Percentiles rank a stretch among this genome's conserved stretches.
phyloP scores from a whole-genome alignment of 495 filamentous ascomycete genomes.

The Neurospora hispaniola region DNA sequence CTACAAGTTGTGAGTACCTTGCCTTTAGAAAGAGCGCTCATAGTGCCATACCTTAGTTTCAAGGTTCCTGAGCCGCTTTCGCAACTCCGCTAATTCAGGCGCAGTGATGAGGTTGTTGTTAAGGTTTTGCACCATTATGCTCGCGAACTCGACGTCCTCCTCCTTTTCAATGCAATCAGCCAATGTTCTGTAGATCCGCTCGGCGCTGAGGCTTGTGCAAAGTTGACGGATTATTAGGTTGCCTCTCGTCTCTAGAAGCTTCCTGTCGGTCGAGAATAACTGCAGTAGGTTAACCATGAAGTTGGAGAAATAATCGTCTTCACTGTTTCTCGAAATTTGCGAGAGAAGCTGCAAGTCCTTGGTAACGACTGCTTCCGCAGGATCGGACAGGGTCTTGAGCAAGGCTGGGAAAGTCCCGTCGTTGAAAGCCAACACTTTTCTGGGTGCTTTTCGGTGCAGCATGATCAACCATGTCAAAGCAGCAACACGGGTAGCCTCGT shows the following conservation, averaged over 20 bases:
- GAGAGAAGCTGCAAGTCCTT: conserved; percentile 90
- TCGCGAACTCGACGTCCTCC: conserved; percentile 96
- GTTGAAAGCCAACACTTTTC: conserved; percentile 90
- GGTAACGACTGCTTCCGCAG: conserved; percentile 90
- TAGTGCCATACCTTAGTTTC: conserved; percentile 59
- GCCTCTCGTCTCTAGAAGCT: conserved; percentile 81
- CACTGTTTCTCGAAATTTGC: conserved; percentile 91
- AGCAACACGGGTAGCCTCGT: conserved; percentile 89
- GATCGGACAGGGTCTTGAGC: conserved; percentile 92
- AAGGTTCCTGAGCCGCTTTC: conserved; percentile 81
- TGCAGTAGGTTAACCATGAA: conserved; percentile 98
- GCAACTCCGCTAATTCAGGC: conserved; percentile 80
- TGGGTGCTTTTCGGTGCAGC: conserved; percentile 88
- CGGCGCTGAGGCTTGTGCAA: conserved; percentile 82
- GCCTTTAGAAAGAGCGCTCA: neutral
- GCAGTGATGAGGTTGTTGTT: conserved; percentile 99
- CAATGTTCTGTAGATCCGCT: conserved; percentile 90
- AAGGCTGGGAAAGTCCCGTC: conserved; percentile 95
- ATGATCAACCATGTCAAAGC: conserved; percentile 94
- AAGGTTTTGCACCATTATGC: conserved; percentile 98
- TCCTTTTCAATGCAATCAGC: conserved; percentile 97
- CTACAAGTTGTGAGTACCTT: conserved; percentile 29
- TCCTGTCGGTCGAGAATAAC: conserved; percentile 86
- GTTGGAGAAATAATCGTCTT: conserved; percentile 91
- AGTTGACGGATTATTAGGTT: conserved; percentile 95